Conservation (phyloP, 176 grass and related monocot species). For the Carex pumila region DNA sequence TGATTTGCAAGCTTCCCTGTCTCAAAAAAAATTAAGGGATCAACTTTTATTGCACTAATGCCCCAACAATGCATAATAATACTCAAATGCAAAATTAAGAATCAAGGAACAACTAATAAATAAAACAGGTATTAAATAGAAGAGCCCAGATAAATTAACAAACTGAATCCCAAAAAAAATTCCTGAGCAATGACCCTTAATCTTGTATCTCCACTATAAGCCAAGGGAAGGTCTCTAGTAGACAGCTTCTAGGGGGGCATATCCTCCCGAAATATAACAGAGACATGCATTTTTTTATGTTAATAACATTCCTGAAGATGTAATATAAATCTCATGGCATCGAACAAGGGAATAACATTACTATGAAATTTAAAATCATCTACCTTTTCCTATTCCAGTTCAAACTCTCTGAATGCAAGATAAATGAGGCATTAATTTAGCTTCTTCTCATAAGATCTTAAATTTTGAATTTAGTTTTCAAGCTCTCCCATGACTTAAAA, state of each 20-base stretch:
- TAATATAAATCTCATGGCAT: background rate
- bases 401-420: background rate
- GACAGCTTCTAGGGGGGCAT: background rate
- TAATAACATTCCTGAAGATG: background rate
- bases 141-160: background rate
- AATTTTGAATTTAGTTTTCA: background rate
- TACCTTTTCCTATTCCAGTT: background rate
- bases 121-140: background rate
- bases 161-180: background rate
- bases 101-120: background rate
- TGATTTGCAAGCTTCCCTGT: conserved; percentile 94
- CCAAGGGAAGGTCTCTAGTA: no score
- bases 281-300: background rate
- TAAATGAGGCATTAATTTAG: background rate
- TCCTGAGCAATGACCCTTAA: background rate
- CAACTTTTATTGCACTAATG: no score
- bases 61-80: conserved; percentile 6
- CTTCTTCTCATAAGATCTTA: background rate
- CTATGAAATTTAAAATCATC: background rate
- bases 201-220: background rate
- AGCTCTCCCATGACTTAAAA: background rate
- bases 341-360: background rate
- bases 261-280: background rate
- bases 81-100: background rate
- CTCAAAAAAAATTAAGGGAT: background rate